These are phyloP conservation scores for Endothia cerciana DNA, from an alignment of 2,329 filamentous ascomycete genomes.

Conservation along the genomic window DNA sequence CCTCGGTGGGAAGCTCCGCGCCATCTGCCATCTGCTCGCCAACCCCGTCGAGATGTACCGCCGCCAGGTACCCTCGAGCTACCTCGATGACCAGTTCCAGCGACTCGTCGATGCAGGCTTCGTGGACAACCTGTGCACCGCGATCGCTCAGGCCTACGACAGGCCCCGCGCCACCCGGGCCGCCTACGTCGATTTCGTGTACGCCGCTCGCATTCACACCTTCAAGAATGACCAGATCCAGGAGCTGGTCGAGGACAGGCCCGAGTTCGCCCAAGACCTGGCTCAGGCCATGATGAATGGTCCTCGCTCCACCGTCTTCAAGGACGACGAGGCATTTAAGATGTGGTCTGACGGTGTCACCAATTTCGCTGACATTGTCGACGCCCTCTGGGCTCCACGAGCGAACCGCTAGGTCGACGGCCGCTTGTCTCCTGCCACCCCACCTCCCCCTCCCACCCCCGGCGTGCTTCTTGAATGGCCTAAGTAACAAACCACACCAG, in stretches of 20 bases:
- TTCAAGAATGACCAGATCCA: background rate
- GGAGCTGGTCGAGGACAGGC: background rate
- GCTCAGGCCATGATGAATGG: background rate
- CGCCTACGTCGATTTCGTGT: conserved; percentile 12
- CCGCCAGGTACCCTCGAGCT: background rate
- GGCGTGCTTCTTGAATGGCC: no score
- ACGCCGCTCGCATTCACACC: background rate
- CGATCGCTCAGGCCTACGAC: conserved; percentile 3
- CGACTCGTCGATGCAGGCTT: background rate
- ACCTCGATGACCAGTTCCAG: background rate
- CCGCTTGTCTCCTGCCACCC: no score
- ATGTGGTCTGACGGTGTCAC: background rate
- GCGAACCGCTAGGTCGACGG: no score
- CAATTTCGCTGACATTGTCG: background rate
- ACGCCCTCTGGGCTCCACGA: background rate
- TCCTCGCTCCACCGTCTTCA: background rate
- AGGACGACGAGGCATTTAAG: background rate
- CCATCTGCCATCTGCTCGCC: background rate
- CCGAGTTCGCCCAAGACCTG: background rate
- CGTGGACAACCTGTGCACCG: background rate
- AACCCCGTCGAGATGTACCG: no score
- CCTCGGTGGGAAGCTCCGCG: background rate
- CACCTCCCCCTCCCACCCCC: no score
- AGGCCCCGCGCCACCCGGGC: background rate
- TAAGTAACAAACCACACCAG: no score